Evolutionary conservation across 345 rosid genomes (phyloP).

Genomic region (Luvunga scandens): DNA sequence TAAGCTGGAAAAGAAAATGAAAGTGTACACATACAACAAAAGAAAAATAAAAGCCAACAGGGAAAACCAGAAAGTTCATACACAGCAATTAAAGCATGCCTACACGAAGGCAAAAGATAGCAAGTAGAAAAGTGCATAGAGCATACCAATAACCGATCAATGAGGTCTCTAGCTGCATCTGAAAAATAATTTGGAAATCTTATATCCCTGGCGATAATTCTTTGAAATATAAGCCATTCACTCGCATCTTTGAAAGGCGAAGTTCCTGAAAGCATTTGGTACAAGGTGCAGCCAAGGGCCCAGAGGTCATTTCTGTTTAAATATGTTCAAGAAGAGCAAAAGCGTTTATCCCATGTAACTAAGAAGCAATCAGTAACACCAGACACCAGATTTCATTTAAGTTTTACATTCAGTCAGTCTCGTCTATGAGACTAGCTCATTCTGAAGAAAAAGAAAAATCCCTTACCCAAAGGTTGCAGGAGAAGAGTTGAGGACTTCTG

Average conservation of each 20-base stretch:
- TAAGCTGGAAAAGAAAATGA: background rate
- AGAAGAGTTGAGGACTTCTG: conserved; percentile 97
- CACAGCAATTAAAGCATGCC: background rate
- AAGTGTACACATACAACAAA: background rate
- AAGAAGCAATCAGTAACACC: conserved; percentile 1
- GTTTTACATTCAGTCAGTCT: background rate
- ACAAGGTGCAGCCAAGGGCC: conserved; percentile 99
- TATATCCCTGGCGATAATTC: conserved; percentile 90
- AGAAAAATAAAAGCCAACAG: background rate
- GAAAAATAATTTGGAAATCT: conserved; percentile 89
- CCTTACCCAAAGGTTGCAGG: conserved; percentile 96
- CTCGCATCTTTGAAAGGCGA: conserved; percentile 98
- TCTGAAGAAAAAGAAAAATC: background rate
- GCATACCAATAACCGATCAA: conserved; percentile 80
- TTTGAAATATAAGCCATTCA: conserved; percentile 98
- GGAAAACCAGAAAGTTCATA: conserved; percentile 5
- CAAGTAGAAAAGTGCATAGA: conserved; percentile 13
- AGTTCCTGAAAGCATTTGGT: conserved; percentile 99
- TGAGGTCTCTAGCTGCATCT: conserved; percentile 81
- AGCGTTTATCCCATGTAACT: conserved; percentile 30
- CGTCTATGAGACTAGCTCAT: background rate
- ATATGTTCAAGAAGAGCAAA: conserved; percentile 32
- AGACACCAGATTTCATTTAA: conserved; percentile 11
- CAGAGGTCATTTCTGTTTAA: conserved; percentile 91
- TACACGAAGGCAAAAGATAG: background rate